phyloP scores from a whole-genome alignment of 106 monocot genomes.

The Triglochin maritima region DNA sequence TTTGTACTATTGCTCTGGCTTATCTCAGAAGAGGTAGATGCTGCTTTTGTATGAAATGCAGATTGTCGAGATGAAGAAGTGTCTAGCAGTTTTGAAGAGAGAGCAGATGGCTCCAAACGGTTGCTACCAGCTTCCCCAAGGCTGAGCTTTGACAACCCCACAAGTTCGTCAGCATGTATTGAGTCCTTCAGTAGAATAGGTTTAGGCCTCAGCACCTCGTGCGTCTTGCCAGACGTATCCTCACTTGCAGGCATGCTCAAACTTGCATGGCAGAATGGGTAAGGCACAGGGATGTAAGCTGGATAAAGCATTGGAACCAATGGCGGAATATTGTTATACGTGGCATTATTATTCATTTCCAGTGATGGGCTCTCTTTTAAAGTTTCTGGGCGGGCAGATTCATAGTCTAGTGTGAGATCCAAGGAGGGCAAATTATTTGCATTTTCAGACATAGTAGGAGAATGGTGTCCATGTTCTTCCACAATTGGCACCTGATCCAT shows the following conservation, averaged over 20 bases:
- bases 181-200: slow-evolving; percentile 43
- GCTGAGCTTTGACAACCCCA: slow-evolving; percentile 46
- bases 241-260: slow-evolving; percentile 4
- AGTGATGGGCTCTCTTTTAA: not conserved
- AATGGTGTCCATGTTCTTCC: slow-evolving; percentile 17
- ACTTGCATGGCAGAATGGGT: slow-evolving; percentile 30
- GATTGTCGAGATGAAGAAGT: slow-evolving; percentile 38
- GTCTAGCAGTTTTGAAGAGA: slow-evolving; percentile 44
- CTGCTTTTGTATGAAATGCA: slow-evolving; percentile 42
- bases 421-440: slow-evolving; percentile 11
- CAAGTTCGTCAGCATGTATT: slow-evolving; percentile 36
- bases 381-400: slow-evolving; percentile 11
- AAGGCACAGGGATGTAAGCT: slow-evolving; percentile 22
- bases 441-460: slow-evolving; percentile 18
- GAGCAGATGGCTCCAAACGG: slow-evolving; percentile 35
- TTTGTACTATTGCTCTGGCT: slow-evolving; percentile 25
- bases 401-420: slow-evolving; percentile 16
- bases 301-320: slow-evolving; percentile 30
- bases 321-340: slow-evolving; percentile 9
- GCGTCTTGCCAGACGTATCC: slow-evolving; percentile 12
- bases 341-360: slow-evolving; percentile 6
- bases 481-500: slow-evolving; percentile 14
- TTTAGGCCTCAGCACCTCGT: slow-evolving; percentile 52
- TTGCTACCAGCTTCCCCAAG: slow-evolving; percentile 23
- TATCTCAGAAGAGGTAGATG: slow-evolving; percentile 29